Evolutionary conservation across 108 stramenopile species (phyloP).

Genomic region (Cyclotella distinguenda): DNA sequence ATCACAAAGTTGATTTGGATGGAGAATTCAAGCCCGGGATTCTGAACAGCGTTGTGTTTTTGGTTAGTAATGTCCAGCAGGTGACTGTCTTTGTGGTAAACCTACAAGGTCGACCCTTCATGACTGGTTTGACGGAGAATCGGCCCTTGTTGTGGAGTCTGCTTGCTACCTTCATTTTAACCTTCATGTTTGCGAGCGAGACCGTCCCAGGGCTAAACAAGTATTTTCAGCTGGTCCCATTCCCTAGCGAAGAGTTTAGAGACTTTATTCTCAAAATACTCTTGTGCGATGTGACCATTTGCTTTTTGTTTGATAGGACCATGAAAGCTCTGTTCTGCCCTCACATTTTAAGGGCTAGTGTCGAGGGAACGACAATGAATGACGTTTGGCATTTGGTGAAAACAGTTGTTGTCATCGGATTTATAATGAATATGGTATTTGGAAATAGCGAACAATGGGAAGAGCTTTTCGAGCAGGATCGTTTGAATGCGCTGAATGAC

Average conservation of each 20-base stretch:
- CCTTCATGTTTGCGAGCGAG: conserved; percentile 91
- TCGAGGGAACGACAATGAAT: conserved; percentile 87
- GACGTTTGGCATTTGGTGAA: conserved; percentile 70
- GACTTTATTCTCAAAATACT: conserved; percentile 85
- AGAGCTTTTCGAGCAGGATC: conserved; percentile 77
- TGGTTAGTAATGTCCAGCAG: conserved; percentile 94
- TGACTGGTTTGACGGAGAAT: conserved; percentile 97
- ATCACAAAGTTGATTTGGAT: conserved; percentile 86
- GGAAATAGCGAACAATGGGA: conserved; percentile 82
- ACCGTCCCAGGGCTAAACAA: conserved; percentile 91
- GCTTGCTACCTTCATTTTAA: conserved; percentile 83
- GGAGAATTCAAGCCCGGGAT: conserved; percentile 93
- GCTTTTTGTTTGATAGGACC: conserved; percentile 89
- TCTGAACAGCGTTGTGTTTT: conserved; percentile 89
- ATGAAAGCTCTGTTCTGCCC: conserved; percentile 93
- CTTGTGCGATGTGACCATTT: conserved; percentile 69
- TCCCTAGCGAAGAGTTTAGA: conserved; percentile 91
- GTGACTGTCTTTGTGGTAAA: conserved; percentile 98
- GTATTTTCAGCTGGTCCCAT: conserved; percentile 96
- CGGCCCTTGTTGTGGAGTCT: conserved; percentile 91
- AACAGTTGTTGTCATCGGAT: conserved; percentile 76
- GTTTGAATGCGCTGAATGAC: conserved; percentile 29
- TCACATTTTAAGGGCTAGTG: conserved; percentile 83
- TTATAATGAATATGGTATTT: conserved; percentile 79
- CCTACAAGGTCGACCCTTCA: conserved; percentile 97